These are phyloP conservation scores for Diaporthe vexans DNA, from an alignment of 2,329 filamentous ascomycete genomes.

Conservation along the genomic window DNA sequence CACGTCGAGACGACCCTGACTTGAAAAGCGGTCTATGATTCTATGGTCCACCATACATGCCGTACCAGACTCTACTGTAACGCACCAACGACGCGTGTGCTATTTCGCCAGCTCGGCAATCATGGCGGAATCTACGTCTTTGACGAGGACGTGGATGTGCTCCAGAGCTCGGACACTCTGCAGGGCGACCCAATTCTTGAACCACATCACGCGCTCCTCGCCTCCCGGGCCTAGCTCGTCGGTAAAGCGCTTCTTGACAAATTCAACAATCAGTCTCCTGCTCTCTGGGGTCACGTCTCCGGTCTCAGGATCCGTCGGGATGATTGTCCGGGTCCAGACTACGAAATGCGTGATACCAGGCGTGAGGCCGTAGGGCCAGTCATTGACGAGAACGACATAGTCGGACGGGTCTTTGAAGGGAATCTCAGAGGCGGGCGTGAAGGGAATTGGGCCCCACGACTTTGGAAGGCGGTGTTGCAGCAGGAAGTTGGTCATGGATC, in stretches of 20 bases:
- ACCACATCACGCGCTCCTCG: slow-evolving; percentile 79
- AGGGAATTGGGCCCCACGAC: slow-evolving; percentile 75
- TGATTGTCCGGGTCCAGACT: slow-evolving; percentile 88
- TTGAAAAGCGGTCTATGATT: background rate
- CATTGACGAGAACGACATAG: slow-evolving; percentile 83
- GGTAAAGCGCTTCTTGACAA: slow-evolving; percentile 78
- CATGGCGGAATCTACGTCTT: slow-evolving; percentile 64
- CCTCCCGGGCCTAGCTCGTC: slow-evolving; percentile 65
- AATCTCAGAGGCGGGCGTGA: slow-evolving; percentile 62
- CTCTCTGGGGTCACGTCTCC: slow-evolving; percentile 81
- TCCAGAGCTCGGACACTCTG: slow-evolving; percentile 91
- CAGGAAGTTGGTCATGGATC: slow-evolving; percentile 85
- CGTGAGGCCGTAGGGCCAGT: slow-evolving; percentile 91
- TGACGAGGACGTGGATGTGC: slow-evolving; percentile 86
- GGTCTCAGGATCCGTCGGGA: slow-evolving; percentile 77
- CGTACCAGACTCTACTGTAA: slow-evolving; percentile 27
- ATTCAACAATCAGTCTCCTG: slow-evolving; percentile 74
- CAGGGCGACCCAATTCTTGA: slow-evolving; percentile 92
- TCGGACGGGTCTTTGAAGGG: slow-evolving; percentile 70
- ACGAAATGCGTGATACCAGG: slow-evolving; percentile 82
- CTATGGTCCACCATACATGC: slow-evolving; percentile 7
- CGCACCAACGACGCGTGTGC: slow-evolving; percentile 56
- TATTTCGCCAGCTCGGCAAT: slow-evolving; percentile 68
- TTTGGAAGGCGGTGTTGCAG: slow-evolving; percentile 77
- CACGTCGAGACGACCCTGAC: background rate